Conservation (phyloP, 140 eudicot genomes). For the Flaveria floridana region DNA sequence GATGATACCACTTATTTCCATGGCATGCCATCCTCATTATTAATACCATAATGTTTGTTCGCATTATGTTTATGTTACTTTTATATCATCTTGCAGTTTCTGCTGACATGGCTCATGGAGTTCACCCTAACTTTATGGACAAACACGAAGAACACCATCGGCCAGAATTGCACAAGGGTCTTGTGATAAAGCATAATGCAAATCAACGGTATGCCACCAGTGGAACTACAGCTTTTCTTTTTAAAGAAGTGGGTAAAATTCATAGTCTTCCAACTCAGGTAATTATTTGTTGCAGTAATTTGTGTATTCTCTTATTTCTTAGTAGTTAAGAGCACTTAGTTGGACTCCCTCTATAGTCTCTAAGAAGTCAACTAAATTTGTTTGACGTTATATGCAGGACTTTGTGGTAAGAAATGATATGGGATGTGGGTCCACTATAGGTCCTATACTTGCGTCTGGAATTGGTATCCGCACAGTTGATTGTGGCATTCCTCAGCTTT, state of each 20-base stretch:
- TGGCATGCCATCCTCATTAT: not conserved
- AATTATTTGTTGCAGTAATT: conserved; percentile 16
- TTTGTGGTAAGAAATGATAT: conserved; percentile 96
- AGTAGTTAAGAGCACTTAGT: conserved; percentile 3
- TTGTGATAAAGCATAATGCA: conserved; percentile 92
- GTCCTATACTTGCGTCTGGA: conserved; percentile 97
- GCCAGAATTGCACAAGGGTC: conserved; percentile 80
- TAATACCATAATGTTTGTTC: not conserved
- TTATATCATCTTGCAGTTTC: conserved; percentile 53
- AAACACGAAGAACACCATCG: conserved; percentile 94
- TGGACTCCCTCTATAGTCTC: not conserved
- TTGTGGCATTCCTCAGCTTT: conserved; percentile 93
- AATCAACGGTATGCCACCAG: conserved; percentile 98
- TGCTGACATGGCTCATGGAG: conserved; percentile 99
- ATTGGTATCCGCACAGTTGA: conserved; percentile 95
- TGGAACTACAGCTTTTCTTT: conserved; percentile 87
- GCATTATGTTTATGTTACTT: conserved; percentile 16
- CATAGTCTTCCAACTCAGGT: conserved; percentile 92
- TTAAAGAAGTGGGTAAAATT: conserved; percentile 80
- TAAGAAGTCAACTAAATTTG: conserved; percentile 8
- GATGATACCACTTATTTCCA: not conserved
- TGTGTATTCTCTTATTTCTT: not conserved
- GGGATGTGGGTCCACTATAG: conserved; percentile 99
- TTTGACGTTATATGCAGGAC: conserved; percentile 50
- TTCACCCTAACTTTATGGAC: conserved; percentile 88